Base-by-base conservation (phyloP, 2,329 filamentous ascomycete genomes). In the Byssochlamys sp. region DNA sequence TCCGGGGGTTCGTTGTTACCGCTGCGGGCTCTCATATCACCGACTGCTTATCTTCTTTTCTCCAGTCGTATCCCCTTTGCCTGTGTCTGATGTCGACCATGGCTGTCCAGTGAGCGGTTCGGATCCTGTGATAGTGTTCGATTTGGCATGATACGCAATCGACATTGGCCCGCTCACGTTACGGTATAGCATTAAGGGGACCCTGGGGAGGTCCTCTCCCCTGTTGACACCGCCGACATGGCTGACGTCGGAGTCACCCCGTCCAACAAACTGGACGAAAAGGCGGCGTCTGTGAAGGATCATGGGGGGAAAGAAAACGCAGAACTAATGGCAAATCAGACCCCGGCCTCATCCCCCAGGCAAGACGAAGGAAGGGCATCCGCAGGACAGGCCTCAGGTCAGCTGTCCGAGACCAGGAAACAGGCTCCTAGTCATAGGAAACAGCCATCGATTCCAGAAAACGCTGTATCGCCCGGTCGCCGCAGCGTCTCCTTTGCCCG, bases 401-500 rank as follows among this genome's bases (percentile, higher is more conserved):
- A 61, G 14, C 63, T 66, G 27, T 56, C 53, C n/a, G 67, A 66
- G 24, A 60, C 62, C 19, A 59, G 59, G n/a, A 63, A 62, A 52
- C 62, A 63, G 26, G 56, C 62, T 31, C 48, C 57, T 51, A 65
- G 55, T 26, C 66, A 67, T 45, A 65, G 61, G 35, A 61, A 62
- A 35, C 68, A 64, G 45, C 54, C 62, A 14, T 69, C 69, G 11
- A 51, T 62, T 3, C 61, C 65, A 2, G 69, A 65, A 2, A 59
- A 66, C 7, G 64, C 76, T 4, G 77, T 78, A 25, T 69, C 73
- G 1, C 70, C 68, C 12, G 78, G 79, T 24, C 78, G 84, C 54
- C 81, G 83, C 57, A 92, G 87, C 68, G 89, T 95, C 2, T 89
- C 94, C 64, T 94, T 95, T 68, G 84, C 82, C 2, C 80, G 83